phyloP scores from a whole-genome alignment of 2,329 filamentous ascomycete species.

The Cercospora zeina region DNA sequence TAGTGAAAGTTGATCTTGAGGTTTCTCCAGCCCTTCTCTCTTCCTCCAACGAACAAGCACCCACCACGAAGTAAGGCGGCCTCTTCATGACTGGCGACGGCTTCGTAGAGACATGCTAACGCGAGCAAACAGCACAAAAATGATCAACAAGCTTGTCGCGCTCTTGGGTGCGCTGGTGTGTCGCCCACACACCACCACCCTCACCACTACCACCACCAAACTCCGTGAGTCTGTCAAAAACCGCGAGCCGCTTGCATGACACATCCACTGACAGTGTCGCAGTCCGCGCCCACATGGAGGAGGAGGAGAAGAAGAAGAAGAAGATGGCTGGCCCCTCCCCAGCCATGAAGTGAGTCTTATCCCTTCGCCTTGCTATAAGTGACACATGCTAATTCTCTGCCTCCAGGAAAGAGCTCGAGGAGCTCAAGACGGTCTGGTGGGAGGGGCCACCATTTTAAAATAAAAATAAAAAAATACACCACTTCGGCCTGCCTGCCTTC shows the following conservation, averaged over 20 bases:
- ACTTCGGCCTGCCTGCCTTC: constrained; percentile 3
- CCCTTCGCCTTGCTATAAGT: neutral
- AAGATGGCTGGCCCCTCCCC: neutral
- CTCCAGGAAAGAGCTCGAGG: constrained; percentile 1
- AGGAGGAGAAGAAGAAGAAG: constrained; percentile 16
- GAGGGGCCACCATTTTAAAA: constrained; percentile 8
- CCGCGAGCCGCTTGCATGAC: neutral
- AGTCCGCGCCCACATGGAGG: constrained; percentile 2
- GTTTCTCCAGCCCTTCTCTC: neutral
- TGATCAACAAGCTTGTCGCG: constrained; percentile 7
- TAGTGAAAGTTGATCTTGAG: constrained; percentile 4
- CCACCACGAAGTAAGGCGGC: neutral
- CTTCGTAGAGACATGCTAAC: constrained; percentile 6
- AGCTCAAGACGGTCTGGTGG: constrained; percentile 10
- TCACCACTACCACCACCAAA: neutral
- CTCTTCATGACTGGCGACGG: neutral
- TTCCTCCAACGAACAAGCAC: neutral
- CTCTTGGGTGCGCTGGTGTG: constrained; percentile 1
- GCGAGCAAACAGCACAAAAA: constrained; percentile 1
- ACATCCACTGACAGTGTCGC: constrained; percentile 10
- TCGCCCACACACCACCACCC: constrained; percentile 6
- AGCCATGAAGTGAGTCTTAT: neutral
- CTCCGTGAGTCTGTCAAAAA: neutral
- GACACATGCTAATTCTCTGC: neutral
- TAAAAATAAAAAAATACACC: neutral